Evolutionary conservation across 1,284 basidiomycete genomes (phyloP), one percentile per base, ranked within the genome.

Genomic region (Omphalotus olearius): DNA sequence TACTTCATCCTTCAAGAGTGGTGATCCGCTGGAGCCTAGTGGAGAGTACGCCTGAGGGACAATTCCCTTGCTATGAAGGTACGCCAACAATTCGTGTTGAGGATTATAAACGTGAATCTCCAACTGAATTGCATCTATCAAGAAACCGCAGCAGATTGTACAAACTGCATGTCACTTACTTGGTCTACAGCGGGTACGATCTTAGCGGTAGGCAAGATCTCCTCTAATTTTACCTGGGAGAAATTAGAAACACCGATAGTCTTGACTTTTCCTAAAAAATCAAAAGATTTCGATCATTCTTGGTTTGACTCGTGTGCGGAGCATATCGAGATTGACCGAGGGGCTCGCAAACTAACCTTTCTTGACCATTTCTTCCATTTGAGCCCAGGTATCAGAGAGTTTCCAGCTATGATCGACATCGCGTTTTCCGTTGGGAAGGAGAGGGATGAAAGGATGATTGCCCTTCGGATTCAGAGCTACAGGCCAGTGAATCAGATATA

Each of bases 401-500:
- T 82, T 74, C 80, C 87, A 88, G 41, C 75, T 72, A 56, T 76
- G 73, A 58, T 83, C 78, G 45, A 88, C 72, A 59, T 89, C 83
- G 45, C 88, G 81, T 46, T 72, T 75, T 33, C 89, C 89, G 67
- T 86, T 79, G 0, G 81, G 77, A 48, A 77, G 82, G 16, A 72
- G 79, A 9, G 87, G 89, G 69, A 91, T 79, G 42, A 78, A 64
- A 10, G 78, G 80, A 66, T 90, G 80, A 64, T 87, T 88, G 13
- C 87, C 90, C 36, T 83, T 80, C 6, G 83, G 80, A 64, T 88
- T 87, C 58, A 92, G 66, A 20, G 85, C 74, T 35, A 93, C 73
- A 1, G 91, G 91, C 91, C 91, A 93, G 69, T 93, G 90, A 44
- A 93, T 70, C 44, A 91, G 79, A 63, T 87, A 85, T 49, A 88